phyloP scores from a whole-genome alignment of 139 green algal species.

The Picochlorum sp. region DNA sequence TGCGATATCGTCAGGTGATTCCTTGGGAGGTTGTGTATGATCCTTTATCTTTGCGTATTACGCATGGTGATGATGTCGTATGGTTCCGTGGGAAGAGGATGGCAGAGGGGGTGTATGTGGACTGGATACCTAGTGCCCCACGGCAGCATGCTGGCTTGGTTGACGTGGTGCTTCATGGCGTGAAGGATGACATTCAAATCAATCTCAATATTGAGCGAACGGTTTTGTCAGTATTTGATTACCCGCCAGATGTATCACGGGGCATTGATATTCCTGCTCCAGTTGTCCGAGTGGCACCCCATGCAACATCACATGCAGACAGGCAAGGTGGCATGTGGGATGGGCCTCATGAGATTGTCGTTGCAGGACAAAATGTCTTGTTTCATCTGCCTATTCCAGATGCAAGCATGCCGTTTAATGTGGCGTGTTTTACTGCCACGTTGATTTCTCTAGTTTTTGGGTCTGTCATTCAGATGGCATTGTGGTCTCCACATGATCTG shows the following conservation, averaged over 20 bases:
- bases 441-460: conserved; percentile 72
- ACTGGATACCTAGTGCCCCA: not conserved
- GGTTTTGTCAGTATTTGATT: conserved; percentile 55
- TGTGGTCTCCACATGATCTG: not conserved
- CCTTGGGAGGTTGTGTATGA: not conserved
- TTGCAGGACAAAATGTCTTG: conserved; percentile 24
- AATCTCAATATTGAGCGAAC: conserved; percentile 55
- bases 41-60: not conserved
- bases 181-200: conserved; percentile 13
- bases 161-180: conserved; percentile 17
- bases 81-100: conserved; percentile 66
- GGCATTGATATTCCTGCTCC: conserved; percentile 83
- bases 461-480: not conserved
- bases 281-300: conserved; percentile 29
- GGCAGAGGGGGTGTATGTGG: not conserved
- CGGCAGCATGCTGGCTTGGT: conserved; percentile 9
- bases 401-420: conserved; percentile 95
- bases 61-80: conserved; percentile 43
- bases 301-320: not conserved
- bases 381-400: conserved; percentile 75
- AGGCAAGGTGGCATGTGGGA: not conserved
- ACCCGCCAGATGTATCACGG: conserved; percentile 65
- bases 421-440: conserved; percentile 79
- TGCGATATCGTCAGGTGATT: not conserved
- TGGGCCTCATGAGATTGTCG: not conserved